phyloP scores from a whole-genome alignment of 768 basidiomycete species.

The Russula emetica region DNA sequence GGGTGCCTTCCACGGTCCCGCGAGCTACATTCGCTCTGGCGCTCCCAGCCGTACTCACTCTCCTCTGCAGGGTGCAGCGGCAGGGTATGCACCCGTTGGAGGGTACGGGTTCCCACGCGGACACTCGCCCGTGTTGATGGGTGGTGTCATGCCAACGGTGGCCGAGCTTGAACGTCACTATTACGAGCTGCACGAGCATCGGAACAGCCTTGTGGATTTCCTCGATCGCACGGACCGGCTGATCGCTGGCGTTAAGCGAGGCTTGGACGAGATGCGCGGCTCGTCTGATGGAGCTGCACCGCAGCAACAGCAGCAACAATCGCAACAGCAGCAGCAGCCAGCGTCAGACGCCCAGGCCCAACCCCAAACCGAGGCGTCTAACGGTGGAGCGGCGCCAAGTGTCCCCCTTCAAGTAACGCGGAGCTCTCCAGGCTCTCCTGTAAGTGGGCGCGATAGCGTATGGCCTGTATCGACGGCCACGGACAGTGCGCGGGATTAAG shows the following conservation, averaged over 20 bases:
- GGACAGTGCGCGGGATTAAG: slow-evolving; percentile 25
- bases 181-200: slow-evolving; percentile 56
- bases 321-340: slow-evolving; percentile 3
- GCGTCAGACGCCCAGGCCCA: slow-evolving; percentile 4
- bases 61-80: slow-evolving; percentile 46
- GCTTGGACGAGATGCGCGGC: slow-evolving; percentile 69
- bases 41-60: slow-evolving; percentile 73
- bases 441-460: slow-evolving; percentile 31
- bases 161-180: slow-evolving; percentile 72
- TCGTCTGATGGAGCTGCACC: slow-evolving; percentile 27
- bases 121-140: slow-evolving; percentile 49
- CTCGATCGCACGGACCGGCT: slow-evolving; percentile 68
- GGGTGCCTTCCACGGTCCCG: slow-evolving; percentile 34
- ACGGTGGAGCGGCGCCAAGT: slow-evolving; percentile 23
- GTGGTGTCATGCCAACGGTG: slow-evolving; percentile 41
- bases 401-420: slow-evolving; percentile 32
- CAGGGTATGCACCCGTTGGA: slow-evolving; percentile 36
- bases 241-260: slow-evolving; percentile 66
- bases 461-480: slow-evolving; percentile 34
- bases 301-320: neutral
- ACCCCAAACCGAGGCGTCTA: slow-evolving; percentile 21
- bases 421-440: slow-evolving; percentile 29
- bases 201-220: slow-evolving; percentile 66
- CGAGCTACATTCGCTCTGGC: slow-evolving; percentile 60
- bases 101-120: slow-evolving; percentile 29